Percentiles rank a stretch among this genome's conserved stretches.
These are phyloP conservation scores for Clavispora carvajalis DNA, from an alignment of 805 yeast genomes.

Conservation along the genomic window DNA sequence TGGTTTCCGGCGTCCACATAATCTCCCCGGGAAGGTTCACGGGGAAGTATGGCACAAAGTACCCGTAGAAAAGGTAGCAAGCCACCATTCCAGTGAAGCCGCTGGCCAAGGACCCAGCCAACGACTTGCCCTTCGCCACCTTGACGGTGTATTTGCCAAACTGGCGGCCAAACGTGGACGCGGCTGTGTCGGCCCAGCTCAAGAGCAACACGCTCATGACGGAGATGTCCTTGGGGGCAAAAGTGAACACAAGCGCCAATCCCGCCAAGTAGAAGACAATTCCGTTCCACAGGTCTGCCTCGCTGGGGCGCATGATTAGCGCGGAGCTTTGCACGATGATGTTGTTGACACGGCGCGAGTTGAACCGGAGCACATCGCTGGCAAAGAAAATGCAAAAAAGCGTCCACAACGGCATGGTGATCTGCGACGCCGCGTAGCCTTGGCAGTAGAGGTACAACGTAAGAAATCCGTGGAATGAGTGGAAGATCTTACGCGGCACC, in stretches of 20 bases:
- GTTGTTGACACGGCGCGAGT: constrained; percentile 55
- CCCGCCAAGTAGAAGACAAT: constrained; percentile 86
- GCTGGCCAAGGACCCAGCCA: constrained; percentile 91
- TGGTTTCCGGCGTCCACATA: constrained; percentile 60
- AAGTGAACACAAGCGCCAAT: constrained; percentile 58
- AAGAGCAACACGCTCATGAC: constrained; percentile 71
- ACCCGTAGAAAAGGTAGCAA: constrained; percentile 67
- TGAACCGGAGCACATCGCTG: constrained; percentile 66
- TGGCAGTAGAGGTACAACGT: constrained; percentile 67
- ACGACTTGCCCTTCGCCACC: constrained; percentile 66
- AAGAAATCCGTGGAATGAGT: constrained; percentile 81
- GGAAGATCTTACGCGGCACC: constrained; percentile 81
- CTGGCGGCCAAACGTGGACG: constrained; percentile 86
- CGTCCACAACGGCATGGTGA: constrained; percentile 55
- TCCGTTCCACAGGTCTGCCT: constrained; percentile 71
- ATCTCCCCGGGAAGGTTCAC: constrained; percentile 55
- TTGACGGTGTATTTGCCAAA: constrained; percentile 83
- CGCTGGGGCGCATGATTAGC: constrained; percentile 79
- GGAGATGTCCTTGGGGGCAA: constrained; percentile 76
- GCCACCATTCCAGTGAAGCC: constrained; percentile 63
- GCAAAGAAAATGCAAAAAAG: constrained; percentile 53
- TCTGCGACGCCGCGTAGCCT: constrained; percentile 50
- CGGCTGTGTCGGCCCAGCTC: constrained; percentile 98
- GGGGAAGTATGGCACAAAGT: constrained; percentile 58
- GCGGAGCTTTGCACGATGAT: constrained; percentile 67